phyloP scores from a whole-genome alignment of 345 rosid genomes.

The Brassica juncea region DNA sequence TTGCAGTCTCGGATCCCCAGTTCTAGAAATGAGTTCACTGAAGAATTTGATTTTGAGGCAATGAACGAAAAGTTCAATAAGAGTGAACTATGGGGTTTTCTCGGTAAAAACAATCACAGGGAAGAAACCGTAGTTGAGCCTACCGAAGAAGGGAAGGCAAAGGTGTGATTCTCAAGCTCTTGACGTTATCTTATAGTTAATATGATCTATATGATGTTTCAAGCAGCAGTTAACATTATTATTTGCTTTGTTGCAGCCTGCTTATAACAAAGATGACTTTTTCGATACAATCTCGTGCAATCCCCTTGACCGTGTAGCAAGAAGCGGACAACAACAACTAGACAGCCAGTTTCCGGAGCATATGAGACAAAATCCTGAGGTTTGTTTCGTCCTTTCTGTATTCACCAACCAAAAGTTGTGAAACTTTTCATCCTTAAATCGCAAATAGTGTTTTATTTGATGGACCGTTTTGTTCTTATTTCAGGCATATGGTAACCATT shows the following conservation, averaged over 20 bases:
- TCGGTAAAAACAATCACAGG: slow-evolving; percentile 52
- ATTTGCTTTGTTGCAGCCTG: slow-evolving; percentile 53
- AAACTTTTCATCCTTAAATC: slow-evolving; percentile 15
- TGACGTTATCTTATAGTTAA: slow-evolving; percentile 5
- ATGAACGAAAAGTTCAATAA: slow-evolving; percentile 76
- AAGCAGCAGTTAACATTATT: slow-evolving; percentile 4
- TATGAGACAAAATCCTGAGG: slow-evolving; percentile 75
- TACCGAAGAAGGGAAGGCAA: slow-evolving; percentile 21
- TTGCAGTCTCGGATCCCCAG: slow-evolving; percentile 44
- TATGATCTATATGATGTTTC: background rate
- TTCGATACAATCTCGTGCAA: slow-evolving; percentile 79
- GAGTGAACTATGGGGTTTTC: slow-evolving; percentile 65
- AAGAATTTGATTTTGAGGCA: slow-evolving; percentile 78
- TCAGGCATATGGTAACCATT: slow-evolving; percentile 39
- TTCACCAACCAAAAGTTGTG: background rate
- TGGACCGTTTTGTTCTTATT: background rate
- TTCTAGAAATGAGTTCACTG: slow-evolving; percentile 37
- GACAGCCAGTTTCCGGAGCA: slow-evolving; percentile 74
- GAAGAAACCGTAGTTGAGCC: slow-evolving; percentile 48
- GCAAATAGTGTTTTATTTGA: background rate
- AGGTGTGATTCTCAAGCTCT: slow-evolving; percentile 17
- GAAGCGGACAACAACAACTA: slow-evolving; percentile 42
- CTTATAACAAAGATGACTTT: slow-evolving; percentile 88
- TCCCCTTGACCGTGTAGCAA: slow-evolving; percentile 48
- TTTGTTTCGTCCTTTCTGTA: slow-evolving; percentile 31